Evolutionary conservation across 2,329 filamentous ascomycete species (phyloP).

Genomic region (Aschersonia sp.): DNA sequence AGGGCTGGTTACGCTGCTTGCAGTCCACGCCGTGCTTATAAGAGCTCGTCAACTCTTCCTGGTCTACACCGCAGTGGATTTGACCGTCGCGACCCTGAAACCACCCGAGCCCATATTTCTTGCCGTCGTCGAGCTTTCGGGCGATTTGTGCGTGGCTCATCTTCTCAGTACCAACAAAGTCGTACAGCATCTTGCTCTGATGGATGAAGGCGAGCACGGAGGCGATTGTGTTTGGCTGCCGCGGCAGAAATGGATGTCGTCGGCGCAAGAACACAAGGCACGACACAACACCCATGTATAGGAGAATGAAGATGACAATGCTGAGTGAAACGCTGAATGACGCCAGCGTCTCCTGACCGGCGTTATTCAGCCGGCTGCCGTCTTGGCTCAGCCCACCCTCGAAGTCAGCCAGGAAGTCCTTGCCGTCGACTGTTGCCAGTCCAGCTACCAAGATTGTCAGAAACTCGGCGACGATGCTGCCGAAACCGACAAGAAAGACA

Average conservation of each 20-base stretch:
- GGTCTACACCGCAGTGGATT: slow-evolving; percentile 63
- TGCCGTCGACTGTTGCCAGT: slow-evolving; percentile 49
- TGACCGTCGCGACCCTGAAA: slow-evolving; percentile 59
- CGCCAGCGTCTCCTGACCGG: slow-evolving; percentile 42
- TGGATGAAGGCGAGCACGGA: slow-evolving; percentile 65
- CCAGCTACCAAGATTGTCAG: slow-evolving; percentile 55
- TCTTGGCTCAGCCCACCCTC: slow-evolving; percentile 5
- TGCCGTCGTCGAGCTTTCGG: slow-evolving; percentile 38
- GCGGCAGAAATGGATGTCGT: slow-evolving; percentile 56
- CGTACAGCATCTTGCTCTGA: slow-evolving; percentile 65
- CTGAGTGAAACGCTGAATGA: slow-evolving; percentile 55
- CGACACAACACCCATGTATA: slow-evolving; percentile 48
- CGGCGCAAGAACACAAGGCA: slow-evolving; percentile 45
- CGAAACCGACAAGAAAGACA: slow-evolving; percentile 54
- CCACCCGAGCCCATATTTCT: slow-evolving; percentile 64
- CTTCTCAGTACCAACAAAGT: slow-evolving; percentile 58
- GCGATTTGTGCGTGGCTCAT: slow-evolving; percentile 48
- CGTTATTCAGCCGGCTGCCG: slow-evolving; percentile 20
- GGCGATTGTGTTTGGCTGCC: slow-evolving; percentile 67
- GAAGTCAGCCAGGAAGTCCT: slow-evolving; percentile 33
- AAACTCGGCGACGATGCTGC: slow-evolving; percentile 59
- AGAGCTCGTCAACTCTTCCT: slow-evolving; percentile 51
- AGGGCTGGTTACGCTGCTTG: slow-evolving; percentile 34
- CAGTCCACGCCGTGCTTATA: slow-evolving; percentile 51
- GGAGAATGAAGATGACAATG: slow-evolving; percentile 47